A percentile compares a stretch with the other conserved stretches of the same genome.
phyloP scores from a whole-genome alignment of 768 basidiomycete species.

The Xerocomellus amylosporus region DNA sequence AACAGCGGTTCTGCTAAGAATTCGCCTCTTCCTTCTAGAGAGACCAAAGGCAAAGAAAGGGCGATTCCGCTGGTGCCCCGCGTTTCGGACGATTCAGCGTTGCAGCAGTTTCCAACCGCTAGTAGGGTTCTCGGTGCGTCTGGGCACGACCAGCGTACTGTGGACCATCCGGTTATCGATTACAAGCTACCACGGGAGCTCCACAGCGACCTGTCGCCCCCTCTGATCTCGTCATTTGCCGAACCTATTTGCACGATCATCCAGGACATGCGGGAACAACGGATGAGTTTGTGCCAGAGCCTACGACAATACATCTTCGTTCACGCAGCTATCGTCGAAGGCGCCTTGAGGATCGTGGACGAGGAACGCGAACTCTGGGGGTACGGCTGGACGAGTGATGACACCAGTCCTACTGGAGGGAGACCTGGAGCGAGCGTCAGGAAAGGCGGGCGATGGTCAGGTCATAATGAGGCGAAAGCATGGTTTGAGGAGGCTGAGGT shows the following conservation, averaged over 20 bases:
- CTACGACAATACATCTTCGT: slow-evolving; percentile 93
- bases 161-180: slow-evolving; percentile 37
- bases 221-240: slow-evolving; percentile 56
- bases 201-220: slow-evolving; percentile 53
- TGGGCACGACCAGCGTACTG: slow-evolving; percentile 11
- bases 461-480: slow-evolving; percentile 11
- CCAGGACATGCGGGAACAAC: slow-evolving; percentile 92
- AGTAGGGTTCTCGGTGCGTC: not conserved
- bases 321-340: slow-evolving; percentile 81
- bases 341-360: slow-evolving; percentile 72
- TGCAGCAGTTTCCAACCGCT: not conserved
- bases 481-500: slow-evolving; percentile 1
- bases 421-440: slow-evolving; percentile 2
- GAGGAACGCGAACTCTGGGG: slow-evolving; percentile 53
- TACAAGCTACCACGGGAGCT: slow-evolving; percentile 63
- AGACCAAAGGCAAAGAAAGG: slow-evolving; percentile 1
- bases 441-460: slow-evolving; percentile 19
- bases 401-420: slow-evolving; percentile 16
- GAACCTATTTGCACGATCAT: slow-evolving; percentile 82
- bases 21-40: not conserved
- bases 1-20: not conserved
- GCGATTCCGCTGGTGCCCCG: not conserved
- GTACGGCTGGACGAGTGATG: slow-evolving; percentile 21
- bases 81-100: not conserved
- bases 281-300: slow-evolving; percentile 96